Evolutionary conservation across 305 asterid genomes (phyloP).

Genomic region (Solanum hybrid): DNA sequence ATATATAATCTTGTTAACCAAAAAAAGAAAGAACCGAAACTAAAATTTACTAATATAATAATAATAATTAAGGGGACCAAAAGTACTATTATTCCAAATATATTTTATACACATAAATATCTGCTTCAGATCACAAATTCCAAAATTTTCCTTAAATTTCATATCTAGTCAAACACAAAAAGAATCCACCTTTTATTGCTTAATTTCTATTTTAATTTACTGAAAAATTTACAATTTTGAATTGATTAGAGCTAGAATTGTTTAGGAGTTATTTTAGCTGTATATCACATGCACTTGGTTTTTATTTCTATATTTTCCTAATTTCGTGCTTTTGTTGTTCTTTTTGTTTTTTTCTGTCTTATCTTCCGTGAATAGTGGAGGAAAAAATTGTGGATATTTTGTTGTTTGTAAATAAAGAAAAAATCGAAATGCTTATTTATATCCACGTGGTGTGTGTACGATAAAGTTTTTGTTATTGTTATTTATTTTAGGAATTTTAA

Average conservation of each 20-base stretch:
- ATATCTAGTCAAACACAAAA: background rate
- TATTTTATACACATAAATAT: background rate
- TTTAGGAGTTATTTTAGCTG: background rate
- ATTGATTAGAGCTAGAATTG: background rate
- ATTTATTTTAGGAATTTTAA: background rate
- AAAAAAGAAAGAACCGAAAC: background rate
- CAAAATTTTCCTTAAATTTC: background rate
- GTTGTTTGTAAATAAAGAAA: background rate
- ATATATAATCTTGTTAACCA: background rate
- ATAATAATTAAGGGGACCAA: too few species aligned
- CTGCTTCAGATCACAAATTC: background rate
- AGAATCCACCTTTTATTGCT: background rate
- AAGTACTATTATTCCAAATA: too few species aligned
- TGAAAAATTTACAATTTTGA: background rate
- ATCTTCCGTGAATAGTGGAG: background rate
- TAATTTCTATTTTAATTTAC: background rate
- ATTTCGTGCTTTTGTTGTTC: background rate
- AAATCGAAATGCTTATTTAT: background rate
- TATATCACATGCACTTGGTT: slow-evolving; percentile 2
- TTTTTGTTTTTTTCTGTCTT: background rate
- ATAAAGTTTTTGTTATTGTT: background rate
- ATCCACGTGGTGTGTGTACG: background rate
- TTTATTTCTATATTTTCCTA: background rate
- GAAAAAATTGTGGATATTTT: background rate
- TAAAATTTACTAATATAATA: background rate